Percentiles rank a stretch among this genome's conserved stretches.
These are phyloP conservation scores for Nematocida ausubeli DNA, from an alignment of 371 early-diverging fungal species.

Conservation along the genomic window DNA sequence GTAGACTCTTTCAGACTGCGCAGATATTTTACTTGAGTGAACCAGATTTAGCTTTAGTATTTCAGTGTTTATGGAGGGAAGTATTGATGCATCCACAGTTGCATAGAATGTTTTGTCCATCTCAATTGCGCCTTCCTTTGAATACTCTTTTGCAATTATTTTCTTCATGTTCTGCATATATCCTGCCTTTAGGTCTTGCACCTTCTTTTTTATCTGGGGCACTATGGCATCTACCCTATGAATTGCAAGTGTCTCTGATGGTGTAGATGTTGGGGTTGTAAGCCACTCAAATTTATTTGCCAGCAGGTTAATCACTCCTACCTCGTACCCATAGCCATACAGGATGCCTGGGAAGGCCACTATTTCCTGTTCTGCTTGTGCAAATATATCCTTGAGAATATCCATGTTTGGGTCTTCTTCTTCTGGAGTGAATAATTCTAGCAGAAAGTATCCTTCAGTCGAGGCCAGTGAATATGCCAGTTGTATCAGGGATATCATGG, in stretches of 20 bases:
- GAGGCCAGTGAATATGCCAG: not conserved
- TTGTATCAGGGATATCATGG: conserved; percentile 12
- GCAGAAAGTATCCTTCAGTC: conserved; percentile 35
- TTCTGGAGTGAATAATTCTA: conserved; percentile 25
- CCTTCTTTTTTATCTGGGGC: not conserved
- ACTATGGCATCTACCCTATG: not conserved
- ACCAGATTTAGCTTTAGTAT: conserved; percentile 24
- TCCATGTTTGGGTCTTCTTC: not conserved
- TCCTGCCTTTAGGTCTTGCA: not conserved
- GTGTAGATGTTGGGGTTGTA: not conserved
- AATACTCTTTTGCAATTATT: conserved; percentile 42
- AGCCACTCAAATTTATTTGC: conserved; percentile 2
- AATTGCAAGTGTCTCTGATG: not conserved
- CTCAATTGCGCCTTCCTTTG: conserved; percentile 43
- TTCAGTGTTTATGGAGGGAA: conserved; percentile 45
- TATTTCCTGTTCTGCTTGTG: conserved; percentile 19
- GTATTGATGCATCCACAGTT: conserved; percentile 12
- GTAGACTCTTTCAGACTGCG: not conserved
- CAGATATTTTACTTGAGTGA: not conserved
- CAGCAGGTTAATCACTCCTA: conserved; percentile 28
- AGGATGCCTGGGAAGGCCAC: not conserved
- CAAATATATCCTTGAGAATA: not conserved
- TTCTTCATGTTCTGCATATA: conserved; percentile 34
- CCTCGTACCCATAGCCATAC: conserved; percentile 11
- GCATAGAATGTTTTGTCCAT: conserved; percentile 37